Evolutionary conservation across 179 eudicot species (phyloP), one percentile per base, ranked within the genome.

Genomic region (Spinacia oleracea): DNA sequence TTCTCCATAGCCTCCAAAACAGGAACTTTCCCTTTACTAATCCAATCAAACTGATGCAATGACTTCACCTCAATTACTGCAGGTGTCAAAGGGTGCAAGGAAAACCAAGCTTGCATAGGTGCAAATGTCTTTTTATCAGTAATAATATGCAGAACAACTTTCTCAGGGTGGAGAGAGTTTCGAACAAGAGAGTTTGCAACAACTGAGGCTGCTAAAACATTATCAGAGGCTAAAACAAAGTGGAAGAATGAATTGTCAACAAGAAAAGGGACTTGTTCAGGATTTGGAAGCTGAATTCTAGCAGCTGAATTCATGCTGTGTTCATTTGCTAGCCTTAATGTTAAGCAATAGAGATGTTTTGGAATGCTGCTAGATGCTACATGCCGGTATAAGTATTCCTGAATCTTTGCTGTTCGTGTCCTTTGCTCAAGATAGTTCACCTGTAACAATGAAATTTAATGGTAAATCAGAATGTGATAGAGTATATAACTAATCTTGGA

Each of bases 41-140:
- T 89, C 98, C 98, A 95, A 64, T 95, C 97, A 73, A 95, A 95
- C 65, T 95, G 97, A 77, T 93, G 93, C 88, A 93, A 79, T 20
- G 92, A 93, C 83, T 93, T 95, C 20, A 93, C 97, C 84, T 95
- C 98, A 75, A 93, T 86, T 58, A 91, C 82, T 23, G 98, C 95
- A 0, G 98, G 98, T 15, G 79, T 78, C 78, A 89, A 73, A 59
- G 91, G 87, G 82, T 93, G 95, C 73, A 95, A 78, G 0, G 98
- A 91, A 70, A 95, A 95, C 98, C 98, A 95, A 66, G 97, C 98
- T 66, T 93, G 98, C 98, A 95, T 93, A 2, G 98, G 92, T 1
- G 91, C 86, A 77, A 82, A 89, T 10, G 98, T 95, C 82, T 95
- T 93, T 78, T 85, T 89, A 29, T 95, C 98, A 0, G 98, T 95